phyloP scores from a whole-genome alignment of 192 early-diverging fungal genomes.

The Fimicolochytrium jonesii region DNA sequence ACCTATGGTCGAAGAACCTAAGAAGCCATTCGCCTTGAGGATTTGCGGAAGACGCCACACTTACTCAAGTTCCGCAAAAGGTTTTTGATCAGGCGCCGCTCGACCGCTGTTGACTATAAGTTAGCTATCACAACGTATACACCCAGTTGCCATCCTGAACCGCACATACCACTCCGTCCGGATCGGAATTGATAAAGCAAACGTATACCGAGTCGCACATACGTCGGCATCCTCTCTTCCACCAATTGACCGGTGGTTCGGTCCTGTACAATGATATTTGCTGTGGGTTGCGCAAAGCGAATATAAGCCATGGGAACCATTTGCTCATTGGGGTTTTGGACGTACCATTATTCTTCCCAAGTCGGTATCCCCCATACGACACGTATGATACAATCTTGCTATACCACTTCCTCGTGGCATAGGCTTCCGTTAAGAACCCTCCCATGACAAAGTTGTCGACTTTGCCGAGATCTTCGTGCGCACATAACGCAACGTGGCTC shows the following conservation, averaged over 20 bases:
- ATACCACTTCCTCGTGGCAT: slow-evolving; percentile 69
- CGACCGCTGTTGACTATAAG: slow-evolving; percentile 31
- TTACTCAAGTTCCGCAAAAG: slow-evolving; percentile 34
- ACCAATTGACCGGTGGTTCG: slow-evolving; percentile 59
- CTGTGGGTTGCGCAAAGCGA: slow-evolving; percentile 19
- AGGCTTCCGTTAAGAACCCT: slow-evolving; percentile 70
- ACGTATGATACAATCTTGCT: slow-evolving; percentile 60
- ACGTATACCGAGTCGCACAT: slow-evolving; percentile 75
- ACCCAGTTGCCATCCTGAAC: too few species aligned
- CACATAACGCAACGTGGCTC: slow-evolving; percentile 71
- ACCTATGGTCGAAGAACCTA: too few species aligned
- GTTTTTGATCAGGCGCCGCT: slow-evolving; percentile 32
- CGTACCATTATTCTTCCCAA: slow-evolving; percentile 51
- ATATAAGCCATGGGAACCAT: background rate
- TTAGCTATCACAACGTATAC: too few species aligned
- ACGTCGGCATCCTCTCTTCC: slow-evolving; percentile 76
- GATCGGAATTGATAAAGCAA: slow-evolving; percentile 64
- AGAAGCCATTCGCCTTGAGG: too few species aligned
- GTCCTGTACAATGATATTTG: slow-evolving; percentile 76
- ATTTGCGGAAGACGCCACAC: background rate
- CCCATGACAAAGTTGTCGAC: slow-evolving; percentile 70
- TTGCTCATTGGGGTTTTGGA: background rate
- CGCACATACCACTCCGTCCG: slow-evolving; percentile 23
- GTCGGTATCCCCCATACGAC: slow-evolving; percentile 56
- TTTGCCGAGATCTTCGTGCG: slow-evolving; percentile 60